Percentiles rank a stretch among this genome's conserved stretches.
phyloP scores from a whole-genome alignment of 371 early-diverging fungal species.

The Massospora cicadina region DNA sequence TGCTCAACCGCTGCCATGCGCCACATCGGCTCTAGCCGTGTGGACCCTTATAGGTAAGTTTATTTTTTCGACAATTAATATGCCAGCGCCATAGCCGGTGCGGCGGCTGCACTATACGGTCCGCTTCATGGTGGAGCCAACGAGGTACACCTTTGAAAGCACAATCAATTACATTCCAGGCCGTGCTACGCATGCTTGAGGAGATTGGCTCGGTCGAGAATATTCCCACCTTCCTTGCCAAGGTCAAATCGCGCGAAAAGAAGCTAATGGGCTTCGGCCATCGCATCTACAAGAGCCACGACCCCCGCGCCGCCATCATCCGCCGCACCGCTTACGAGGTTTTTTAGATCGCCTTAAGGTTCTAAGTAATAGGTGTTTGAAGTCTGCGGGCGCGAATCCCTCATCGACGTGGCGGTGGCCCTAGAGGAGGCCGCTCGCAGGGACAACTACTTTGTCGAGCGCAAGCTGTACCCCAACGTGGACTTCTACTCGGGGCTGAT shows the following conservation, averaged over 20 bases:
- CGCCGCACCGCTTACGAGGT: slow-evolving; percentile 30
- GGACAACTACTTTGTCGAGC: slow-evolving; percentile 35
- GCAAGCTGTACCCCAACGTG: slow-evolving; percentile 36
- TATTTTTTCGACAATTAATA: not conserved
- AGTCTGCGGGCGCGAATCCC: slow-evolving; percentile 26
- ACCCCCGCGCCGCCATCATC: slow-evolving; percentile 31
- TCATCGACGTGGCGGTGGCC: slow-evolving; percentile 36
- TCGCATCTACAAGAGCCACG: slow-evolving; percentile 32
- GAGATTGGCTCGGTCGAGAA: slow-evolving; percentile 27
- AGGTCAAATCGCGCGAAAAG: slow-evolving; percentile 29
- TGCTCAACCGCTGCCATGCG: slow-evolving; percentile 44
- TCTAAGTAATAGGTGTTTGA: slow-evolving; percentile 23
- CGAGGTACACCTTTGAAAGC: slow-evolving; percentile 17
- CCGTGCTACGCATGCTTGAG: slow-evolving; percentile 34
- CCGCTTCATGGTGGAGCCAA: slow-evolving; percentile 38
- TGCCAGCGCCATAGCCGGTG: slow-evolving; percentile 14
- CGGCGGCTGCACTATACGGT: slow-evolving; percentile 23
- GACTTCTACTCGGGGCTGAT: slow-evolving; percentile 32
- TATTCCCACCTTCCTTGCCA: slow-evolving; percentile 25
- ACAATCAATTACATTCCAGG: slow-evolving; percentile 16
- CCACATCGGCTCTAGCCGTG: slow-evolving; percentile 29
- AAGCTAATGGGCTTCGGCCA: slow-evolving; percentile 38
- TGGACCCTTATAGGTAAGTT: slow-evolving; percentile 33
- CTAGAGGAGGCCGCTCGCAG: slow-evolving; percentile 25
- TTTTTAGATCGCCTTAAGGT: not conserved